Conservation (phyloP, 2,329 filamentous ascomycete genomes). For the Claviceps arundinis region DNA sequence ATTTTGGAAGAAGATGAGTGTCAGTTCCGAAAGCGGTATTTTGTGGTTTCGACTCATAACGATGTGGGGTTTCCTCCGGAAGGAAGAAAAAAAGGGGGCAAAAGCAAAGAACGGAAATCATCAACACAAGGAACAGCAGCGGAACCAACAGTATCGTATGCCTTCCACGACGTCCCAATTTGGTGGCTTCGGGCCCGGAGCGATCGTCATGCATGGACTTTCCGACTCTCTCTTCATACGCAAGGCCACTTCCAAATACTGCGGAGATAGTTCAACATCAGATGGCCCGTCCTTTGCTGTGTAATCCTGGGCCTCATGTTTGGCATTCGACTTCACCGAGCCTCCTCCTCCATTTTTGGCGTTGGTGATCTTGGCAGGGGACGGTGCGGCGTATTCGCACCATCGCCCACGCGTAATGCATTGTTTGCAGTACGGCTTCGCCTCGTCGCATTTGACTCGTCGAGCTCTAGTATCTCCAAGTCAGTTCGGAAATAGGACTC, state of each 20-base stretch:
- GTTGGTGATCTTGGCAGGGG: not conserved
- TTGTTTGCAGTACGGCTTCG: conserved; percentile 3
- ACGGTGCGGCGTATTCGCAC: conserved; percentile 1
- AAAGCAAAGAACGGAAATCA: not conserved
- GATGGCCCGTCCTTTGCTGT: not conserved
- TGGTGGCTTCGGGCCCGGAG: conserved; percentile 1
- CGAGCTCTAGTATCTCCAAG: not conserved
- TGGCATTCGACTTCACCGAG: not conserved
- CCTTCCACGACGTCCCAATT: conserved; percentile 3
- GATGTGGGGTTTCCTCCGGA: not conserved
- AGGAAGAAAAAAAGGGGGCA: not conserved
- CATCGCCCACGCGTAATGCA: conserved; percentile 3
- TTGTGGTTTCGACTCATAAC: too few species aligned
- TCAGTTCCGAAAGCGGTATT: not conserved
- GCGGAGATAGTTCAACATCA: not conserved
- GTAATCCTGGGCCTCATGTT: not conserved
- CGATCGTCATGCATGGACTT: not conserved
- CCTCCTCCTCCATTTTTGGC: not conserved
- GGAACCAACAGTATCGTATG: conserved; percentile 1
- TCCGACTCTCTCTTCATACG: not conserved
- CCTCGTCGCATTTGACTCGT: conserved; percentile 3
- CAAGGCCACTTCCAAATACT: not conserved
- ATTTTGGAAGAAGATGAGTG: not conserved
- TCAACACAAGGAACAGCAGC: not conserved
- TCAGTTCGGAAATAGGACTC: not conserved